Base-by-base conservation (phyloP, 2,329 filamentous ascomycete species). In the Periconia sp. region DNA sequence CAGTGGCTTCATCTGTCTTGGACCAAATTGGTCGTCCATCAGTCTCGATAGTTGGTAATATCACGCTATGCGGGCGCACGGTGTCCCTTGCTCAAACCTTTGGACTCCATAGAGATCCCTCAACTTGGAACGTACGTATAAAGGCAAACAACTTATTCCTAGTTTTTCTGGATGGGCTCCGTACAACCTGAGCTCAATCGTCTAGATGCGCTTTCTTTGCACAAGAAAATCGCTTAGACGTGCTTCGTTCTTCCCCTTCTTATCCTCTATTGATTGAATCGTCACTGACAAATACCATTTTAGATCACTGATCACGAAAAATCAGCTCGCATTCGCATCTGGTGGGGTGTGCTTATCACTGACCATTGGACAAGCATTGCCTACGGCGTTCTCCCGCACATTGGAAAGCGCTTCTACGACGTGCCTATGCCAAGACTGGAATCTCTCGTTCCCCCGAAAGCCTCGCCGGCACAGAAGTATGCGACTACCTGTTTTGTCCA, bases 341-440 rank as follows among this genome's bases (percentile, higher is more conserved):
- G 79, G 77, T 82, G 80, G 80, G 78, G 75, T 4, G 76, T 81
- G 2, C 67, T 82, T 3, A 78, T 82, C 26, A 78, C 80, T 43
- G 79, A 82, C 59, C 73, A 78, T 28, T 83, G 79, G 78, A 73
- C 78, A 40, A 80, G 78, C 51, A 76, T 81, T 39, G 78, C 77
- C 4, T 79, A 82, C 52, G 79, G 79, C 4, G 75, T 78, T 3
- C 79, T 79, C 15, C 77, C 79, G 3, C 75, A 79, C 36, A 76
- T 81, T 9, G 68, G 72, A 3, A 76, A 75, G 44, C 73, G 73
- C 17, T 78, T 81, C 53, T 80, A 81, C 50, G 78, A 83, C 48
- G 79, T 82, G 11, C 78, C 79, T 12, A 57, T 79, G 29, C 79
- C 80, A 4, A 75, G 73, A 0, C 59, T 78, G 5, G 69, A 73